Evolutionary conservation across 495 filamentous ascomycete genomes (phyloP), one percentile per base, ranked within the genome.

Genomic region (Xylaria castorea): DNA sequence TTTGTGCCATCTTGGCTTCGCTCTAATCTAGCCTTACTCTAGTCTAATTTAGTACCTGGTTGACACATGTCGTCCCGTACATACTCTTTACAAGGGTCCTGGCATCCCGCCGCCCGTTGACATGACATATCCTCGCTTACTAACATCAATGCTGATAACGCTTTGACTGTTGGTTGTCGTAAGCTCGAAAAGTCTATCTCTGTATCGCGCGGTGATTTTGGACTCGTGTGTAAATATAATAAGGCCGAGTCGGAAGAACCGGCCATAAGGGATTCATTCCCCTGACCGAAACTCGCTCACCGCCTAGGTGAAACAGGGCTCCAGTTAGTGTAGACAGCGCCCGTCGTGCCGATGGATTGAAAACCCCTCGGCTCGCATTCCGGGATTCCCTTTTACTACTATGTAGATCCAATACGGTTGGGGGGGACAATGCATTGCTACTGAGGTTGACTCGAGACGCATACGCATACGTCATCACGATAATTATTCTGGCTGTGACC

Each of bases 221-320:
- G 12, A 20, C 20, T 61, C 58, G n/a, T 38, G 5, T 61, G 58
- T 32, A 61, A 61, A 7, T 61, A 44, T 4, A 60, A 62, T 68
- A 61, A 50, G 57, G 38, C 67, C 67, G 57, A 70, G 53, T 61
- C 53, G 25, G 40, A 34, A 60, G 36, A 70, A 70, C 38, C 53
- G 67, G 67, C 36, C 38, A n/a, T 68, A 62, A 64, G 30, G 68
- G 57, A 64, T 63, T 58, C 68, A 51, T 51, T 63, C 57, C 68
- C 58, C 67, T 70, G 53, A 57, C 67, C 67, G 67, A 70, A 70
- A 70, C 55, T 70, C n/a, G 27, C 68, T 53, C 68, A 63, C 68
- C 68, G 58, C 68, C 40, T 53, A 71, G 40, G 44, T 71, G 68
- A 71, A 63, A 71, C 68, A 71, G 50, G 44, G 55, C 53, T n/a